Conservation (phyloP, 805 yeast species). For the Lachancea fermentati region DNA sequence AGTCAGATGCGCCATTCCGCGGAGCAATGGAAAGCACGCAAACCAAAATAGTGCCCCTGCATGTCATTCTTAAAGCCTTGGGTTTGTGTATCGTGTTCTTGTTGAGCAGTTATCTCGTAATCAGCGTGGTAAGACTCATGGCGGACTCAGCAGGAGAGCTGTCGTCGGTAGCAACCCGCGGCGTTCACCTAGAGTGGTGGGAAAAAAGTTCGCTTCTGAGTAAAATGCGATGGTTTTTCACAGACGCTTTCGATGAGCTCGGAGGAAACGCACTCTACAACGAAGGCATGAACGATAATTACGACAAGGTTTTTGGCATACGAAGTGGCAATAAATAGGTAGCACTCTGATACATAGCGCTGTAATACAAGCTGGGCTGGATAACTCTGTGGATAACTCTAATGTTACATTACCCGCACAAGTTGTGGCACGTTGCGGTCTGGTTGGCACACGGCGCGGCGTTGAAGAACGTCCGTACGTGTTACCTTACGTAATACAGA, state of each 20-base stretch:
- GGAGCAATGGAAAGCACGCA: not conserved
- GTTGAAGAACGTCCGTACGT: no score
- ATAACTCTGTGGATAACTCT: no score
- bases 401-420: no score
- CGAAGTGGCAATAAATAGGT: not conserved
- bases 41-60: not conserved
- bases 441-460: no score
- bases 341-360: no score
- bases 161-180: not conserved
- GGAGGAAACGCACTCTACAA: conserved; percentile 1
- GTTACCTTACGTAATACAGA: conserved; percentile 3
- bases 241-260: conserved; percentile 11
- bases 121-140: not conserved
- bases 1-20: not conserved
- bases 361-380: no score
- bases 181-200: conserved; percentile 20
- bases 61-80: not conserved
- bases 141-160: not conserved
- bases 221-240: conserved; percentile 19
- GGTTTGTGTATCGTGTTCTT: not conserved
- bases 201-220: conserved; percentile 16
- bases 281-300: conserved; percentile 4
- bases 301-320: conserved; percentile 6
- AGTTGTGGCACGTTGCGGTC: no score
- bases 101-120: not conserved